A percentile compares a stretch with the other conserved stretches of the same genome.
phyloP scores from a whole-genome alignment of 495 filamentous ascomycete genomes.

The Aspergillus saccharolyticus region DNA sequence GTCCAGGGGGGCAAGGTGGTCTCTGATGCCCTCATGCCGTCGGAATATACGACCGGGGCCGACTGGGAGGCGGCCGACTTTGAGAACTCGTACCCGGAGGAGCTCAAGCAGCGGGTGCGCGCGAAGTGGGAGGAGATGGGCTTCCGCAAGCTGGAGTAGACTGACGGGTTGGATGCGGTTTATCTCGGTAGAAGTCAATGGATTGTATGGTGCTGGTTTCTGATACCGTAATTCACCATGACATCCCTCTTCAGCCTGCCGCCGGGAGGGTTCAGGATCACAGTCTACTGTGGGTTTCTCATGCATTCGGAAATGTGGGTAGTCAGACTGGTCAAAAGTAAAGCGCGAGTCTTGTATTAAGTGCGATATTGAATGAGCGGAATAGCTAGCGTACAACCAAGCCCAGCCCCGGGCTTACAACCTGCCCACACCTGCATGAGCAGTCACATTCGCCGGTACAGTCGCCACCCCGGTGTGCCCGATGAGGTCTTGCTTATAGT shows the following conservation, averaged over 20 bases:
- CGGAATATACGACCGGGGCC: constrained; percentile 29
- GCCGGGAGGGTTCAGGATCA: too few relatives aligned
- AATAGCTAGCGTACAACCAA: too few relatives aligned
- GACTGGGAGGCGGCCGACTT: constrained; percentile 34
- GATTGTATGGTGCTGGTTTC: neutral
- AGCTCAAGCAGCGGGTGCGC: constrained; percentile 31
- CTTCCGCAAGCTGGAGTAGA: constrained; percentile 22
- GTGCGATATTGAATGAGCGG: too few relatives aligned
- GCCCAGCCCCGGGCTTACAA: too few relatives aligned
- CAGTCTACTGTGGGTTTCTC: too few relatives aligned
- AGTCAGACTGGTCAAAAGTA: too few relatives aligned
- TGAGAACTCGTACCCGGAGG: constrained; percentile 29
- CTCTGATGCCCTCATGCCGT: constrained; percentile 33
- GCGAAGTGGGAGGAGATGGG: constrained; percentile 31
- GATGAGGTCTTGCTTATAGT: constrained; percentile 1
- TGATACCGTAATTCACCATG: too few relatives aligned
- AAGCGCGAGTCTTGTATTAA: too few relatives aligned
- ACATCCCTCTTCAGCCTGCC: too few relatives aligned
- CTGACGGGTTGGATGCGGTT: neutral
- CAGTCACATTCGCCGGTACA: constrained; percentile 8
- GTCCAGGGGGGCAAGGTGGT: constrained; percentile 36
- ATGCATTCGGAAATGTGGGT: too few relatives aligned
- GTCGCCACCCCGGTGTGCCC: constrained; percentile 6
- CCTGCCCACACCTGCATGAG: constrained; percentile 16
- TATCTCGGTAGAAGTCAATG: neutral